These are phyloP conservation scores for Auricularia sp. DNA, from an alignment of 768 basidiomycete species.

Conservation along the genomic window DNA sequence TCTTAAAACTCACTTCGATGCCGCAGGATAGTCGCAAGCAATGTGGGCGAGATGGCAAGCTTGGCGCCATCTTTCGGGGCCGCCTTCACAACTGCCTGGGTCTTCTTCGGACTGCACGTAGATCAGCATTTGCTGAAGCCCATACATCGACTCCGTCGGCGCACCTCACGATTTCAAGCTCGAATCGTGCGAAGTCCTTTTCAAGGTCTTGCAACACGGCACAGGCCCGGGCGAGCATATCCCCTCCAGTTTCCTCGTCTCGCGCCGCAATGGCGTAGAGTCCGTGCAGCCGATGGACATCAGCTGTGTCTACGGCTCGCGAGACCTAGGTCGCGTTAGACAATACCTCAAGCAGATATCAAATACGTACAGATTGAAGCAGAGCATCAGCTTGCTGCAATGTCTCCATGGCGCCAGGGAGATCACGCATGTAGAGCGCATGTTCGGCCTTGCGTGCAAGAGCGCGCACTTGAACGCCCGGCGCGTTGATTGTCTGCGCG, in stretches of 20 bases:
- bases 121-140: not conserved
- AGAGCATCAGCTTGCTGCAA: constrained; percentile 42
- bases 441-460: constrained; percentile 61
- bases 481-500: constrained; percentile 56
- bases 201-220: constrained; percentile 51
- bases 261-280: constrained; percentile 33
- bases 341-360: constrained; percentile 8
- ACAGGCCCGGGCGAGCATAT: constrained; percentile 47
- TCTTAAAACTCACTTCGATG: constrained; percentile 50
- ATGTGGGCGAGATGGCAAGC: constrained; percentile 49
- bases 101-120: not conserved
- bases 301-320: constrained; percentile 47
- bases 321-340: constrained; percentile 7
- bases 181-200: constrained; percentile 43
- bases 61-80: constrained; percentile 1
- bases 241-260: constrained; percentile 36
- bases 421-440: constrained; percentile 48
- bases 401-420: constrained; percentile 46
- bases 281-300: constrained; percentile 50
- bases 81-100: not conserved
- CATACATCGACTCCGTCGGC: constrained; percentile 10
- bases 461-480: constrained; percentile 55
- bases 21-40: constrained; percentile 52
- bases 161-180: constrained; percentile 37
- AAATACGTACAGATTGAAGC: constrained; percentile 29